Base-by-base conservation (phyloP, 2,329 filamentous ascomycete genomes). In the Pseudogymnoascus sp. region DNA sequence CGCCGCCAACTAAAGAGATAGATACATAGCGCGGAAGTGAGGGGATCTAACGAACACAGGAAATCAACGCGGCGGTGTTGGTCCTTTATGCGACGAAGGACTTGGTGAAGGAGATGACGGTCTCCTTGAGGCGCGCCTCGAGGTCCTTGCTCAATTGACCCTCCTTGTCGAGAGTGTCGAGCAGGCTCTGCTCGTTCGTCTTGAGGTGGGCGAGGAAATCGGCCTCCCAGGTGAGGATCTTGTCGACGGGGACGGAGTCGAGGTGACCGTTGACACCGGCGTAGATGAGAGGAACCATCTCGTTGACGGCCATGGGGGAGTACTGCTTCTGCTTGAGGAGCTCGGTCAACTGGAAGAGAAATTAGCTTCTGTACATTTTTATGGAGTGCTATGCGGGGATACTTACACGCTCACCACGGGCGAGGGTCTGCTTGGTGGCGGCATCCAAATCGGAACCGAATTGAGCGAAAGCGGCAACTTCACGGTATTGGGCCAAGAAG, bases 401-500 rank as follows among this genome's bases (percentile, higher is more conserved):
- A 83, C 84, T 84, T 83, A 92, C 88, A 85, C 95, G 93, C 85
- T 97, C 93, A 90, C 95, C 95, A 89, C 95, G 93, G 84, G 78
- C 88, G 72, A 99, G 88, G 68, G 93, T 97, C 85, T 97, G 95
- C 89, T 97, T 97, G 80, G 95, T 99, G 72, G 95, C 87, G 74
- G 95, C 95, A 83, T 99, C 95, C 73, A 99, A 85, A 86, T 99
- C 95, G 77, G 95, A 99, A 89, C 95, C 95, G 87, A 99, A 99
- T 83, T 99, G 95, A 74, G 95, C 93, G 82, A 99, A 99, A 74
- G 95, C 95, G 76, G 95, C 95, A 69, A 99, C 95, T 82, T 99
- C 95, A 95, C 95, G 95, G 88, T 99, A 99, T 85, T 99, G 95
- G 75, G 95, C 95, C 90, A 99, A 91, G 92, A 97, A 99, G 74